Evolutionary conservation across 2,329 filamentous ascomycete genomes (phyloP).

Genomic region (Aspergillus jensenii): DNA sequence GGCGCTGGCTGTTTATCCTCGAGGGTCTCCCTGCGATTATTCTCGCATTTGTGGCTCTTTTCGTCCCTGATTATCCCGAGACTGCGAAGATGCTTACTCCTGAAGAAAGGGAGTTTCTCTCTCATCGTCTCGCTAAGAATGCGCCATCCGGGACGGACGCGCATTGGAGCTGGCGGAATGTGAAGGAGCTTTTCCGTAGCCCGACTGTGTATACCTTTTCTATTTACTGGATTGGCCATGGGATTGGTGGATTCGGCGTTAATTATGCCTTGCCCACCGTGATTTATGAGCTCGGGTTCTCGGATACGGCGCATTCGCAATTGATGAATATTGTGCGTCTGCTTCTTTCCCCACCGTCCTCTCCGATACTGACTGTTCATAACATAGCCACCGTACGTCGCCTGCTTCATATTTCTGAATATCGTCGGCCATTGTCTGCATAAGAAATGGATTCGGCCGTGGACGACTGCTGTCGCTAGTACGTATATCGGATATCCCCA

Average conservation of each 20-base stretch:
- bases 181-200: slow-evolving; percentile 33
- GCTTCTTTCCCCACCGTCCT: too few relatives aligned
- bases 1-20: slow-evolving; percentile 42
- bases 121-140: slow-evolving; percentile 25
- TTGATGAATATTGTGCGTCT: slow-evolving; percentile 43
- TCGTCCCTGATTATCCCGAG: slow-evolving; percentile 35
- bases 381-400: slow-evolving; percentile 36
- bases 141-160: slow-evolving; percentile 33
- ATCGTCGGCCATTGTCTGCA: slow-evolving; percentile 36
- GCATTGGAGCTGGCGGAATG: slow-evolving; percentile 32
- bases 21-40: slow-evolving; percentile 37
- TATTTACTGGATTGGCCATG: slow-evolving; percentile 44
- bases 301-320: slow-evolving; percentile 43
- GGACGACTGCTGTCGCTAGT: slow-evolving; percentile 42
- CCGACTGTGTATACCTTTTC: slow-evolving; percentile 41
- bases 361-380: background rate
- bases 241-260: slow-evolving; percentile 45
- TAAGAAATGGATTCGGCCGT: slow-evolving; percentile 36
- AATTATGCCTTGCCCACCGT: slow-evolving; percentile 44
- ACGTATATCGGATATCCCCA: background rate
- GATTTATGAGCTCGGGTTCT: slow-evolving; percentile 46
- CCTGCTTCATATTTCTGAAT: slow-evolving; percentile 41
- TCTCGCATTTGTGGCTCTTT: slow-evolving; percentile 29
- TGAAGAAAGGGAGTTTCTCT: slow-evolving; percentile 25
- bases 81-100: slow-evolving; percentile 29